Base-by-base conservation (phyloP, 78 protist species). In the Planoprotostelium fungivorum region DNA sequence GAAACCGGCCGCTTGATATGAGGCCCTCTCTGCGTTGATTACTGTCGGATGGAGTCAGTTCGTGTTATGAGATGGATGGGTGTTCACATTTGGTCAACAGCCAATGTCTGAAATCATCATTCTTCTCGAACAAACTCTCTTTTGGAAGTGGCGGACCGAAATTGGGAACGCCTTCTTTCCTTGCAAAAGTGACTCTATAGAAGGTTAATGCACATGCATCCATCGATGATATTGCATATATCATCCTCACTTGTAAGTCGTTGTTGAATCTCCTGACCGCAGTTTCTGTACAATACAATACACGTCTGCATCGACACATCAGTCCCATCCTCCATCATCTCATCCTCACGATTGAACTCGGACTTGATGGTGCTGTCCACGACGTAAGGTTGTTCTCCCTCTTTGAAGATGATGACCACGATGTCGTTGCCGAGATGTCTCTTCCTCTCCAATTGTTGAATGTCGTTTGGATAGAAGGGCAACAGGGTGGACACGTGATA, bases 391-490 rank as follows among this genome's bases (percentile, higher is more conserved):
- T 5, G 31, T 25, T 16, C 16, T 51, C 73, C 73, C 73, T 96
- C 98, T 35, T 89, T 88, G 86, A 94, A 96, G 16, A 95, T 91
- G 25, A 96, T 83, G 28, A 89, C 90, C 34, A 93, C 91, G 1
- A 91, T 89, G 88, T 96, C 98, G 85, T 96, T 96, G 83, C 98
- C 98, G 36, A 95, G 91, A 84, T 95, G 97, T 34, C 96, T 85
- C 90, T 96, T 96, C 84, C 96, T 86, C 63, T 94, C 94, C 37
- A 96, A 37, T 86, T 94, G 96, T 88, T 96, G 98, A 63, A 25
- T 5, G 87, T 96, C 96, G 35, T 84, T 84, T 23, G 90, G 37
- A 37, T 85, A 38, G 83, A 37, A 89, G 31, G 97, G 98, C 34
- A 96, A 85, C 34, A 89, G 37, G 29, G 97, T 91, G 10, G 94